phyloP scores from a whole-genome alignment of 768 basidiomycete genomes.

The Saitozyma podzolica region DNA sequence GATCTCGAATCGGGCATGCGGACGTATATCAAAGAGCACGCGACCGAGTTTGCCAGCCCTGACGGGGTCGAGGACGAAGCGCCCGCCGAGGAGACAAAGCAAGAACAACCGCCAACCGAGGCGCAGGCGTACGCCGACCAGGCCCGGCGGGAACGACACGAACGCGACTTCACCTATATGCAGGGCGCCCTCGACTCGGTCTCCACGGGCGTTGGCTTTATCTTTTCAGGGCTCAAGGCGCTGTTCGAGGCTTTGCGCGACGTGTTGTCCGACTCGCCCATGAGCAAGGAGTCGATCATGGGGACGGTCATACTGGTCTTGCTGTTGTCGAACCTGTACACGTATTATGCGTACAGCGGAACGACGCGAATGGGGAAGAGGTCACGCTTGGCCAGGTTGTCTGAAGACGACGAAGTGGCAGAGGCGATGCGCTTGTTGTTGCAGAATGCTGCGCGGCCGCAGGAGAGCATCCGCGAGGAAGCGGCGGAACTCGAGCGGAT shows the following conservation, averaged over 20 bases:
- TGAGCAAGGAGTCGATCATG: slow-evolving; percentile 25
- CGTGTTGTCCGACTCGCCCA: slow-evolving; percentile 27
- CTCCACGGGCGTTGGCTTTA: slow-evolving; percentile 27
- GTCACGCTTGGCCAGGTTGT: neutral
- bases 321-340: slow-evolving; percentile 45
- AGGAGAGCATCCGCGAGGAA: slow-evolving; percentile 17
- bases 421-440: slow-evolving; percentile 30
- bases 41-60: slow-evolving; percentile 81
- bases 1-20: slow-evolving; percentile 85
- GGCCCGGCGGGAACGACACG: slow-evolving; percentile 25
- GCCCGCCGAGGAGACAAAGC: slow-evolving; percentile 1
- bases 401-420: slow-evolving; percentile 22
- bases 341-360: slow-evolving; percentile 31
- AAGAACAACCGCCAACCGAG: slow-evolving; percentile 15
- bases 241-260: slow-evolving; percentile 27
- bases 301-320: slow-evolving; percentile 31
- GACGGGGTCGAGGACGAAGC: slow-evolving; percentile 55
- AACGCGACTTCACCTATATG: slow-evolving; percentile 32
- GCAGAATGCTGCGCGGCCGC: slow-evolving; percentile 5
- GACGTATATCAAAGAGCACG: slow-evolving; percentile 82
- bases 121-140: slow-evolving; percentile 34
- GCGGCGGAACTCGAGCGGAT: slow-evolving; percentile 26
- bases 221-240: slow-evolving; percentile 29
- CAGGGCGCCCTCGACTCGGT: slow-evolving; percentile 39
- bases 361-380: slow-evolving; percentile 10